phyloP scores from a whole-genome alignment of 352 stramenopile genomes.

The Thraustochytrium striatum region DNA sequence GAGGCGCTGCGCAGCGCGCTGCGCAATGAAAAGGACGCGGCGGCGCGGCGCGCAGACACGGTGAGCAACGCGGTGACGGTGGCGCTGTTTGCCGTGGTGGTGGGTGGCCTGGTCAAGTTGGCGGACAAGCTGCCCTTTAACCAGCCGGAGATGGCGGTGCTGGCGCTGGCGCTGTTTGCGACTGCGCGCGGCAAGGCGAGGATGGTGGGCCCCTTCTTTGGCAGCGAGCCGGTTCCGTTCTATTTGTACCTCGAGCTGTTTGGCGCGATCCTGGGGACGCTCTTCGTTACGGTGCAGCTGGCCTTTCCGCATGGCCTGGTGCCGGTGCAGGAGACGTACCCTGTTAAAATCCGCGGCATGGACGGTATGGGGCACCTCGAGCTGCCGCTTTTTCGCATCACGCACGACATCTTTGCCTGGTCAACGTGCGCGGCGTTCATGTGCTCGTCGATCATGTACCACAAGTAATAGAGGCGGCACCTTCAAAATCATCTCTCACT shows the following conservation, averaged over 20 bases:
- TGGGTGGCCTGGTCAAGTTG: not conserved
- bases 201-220: not conserved
- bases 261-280: not conserved
- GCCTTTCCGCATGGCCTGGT: not conserved
- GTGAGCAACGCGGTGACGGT: not conserved
- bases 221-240: not conserved
- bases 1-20: not conserved
- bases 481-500: not conserved
- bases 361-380: too few species aligned
- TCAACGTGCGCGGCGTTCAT: not conserved
- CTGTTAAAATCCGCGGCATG: not conserved
- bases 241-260: constrained; percentile 3
- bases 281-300: not conserved
- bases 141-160: not conserved
- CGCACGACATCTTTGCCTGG: not conserved
- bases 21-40: not conserved
- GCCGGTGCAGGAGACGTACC: not conserved
- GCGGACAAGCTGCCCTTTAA: not conserved
- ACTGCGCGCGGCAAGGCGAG: not conserved
- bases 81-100: not conserved
- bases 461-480: not conserved
- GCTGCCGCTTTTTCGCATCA: not conserved
- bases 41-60: not conserved
- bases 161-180: not conserved
- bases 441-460: constrained; percentile 22